phyloP scores from a whole-genome alignment of 1,284 basidiomycete species.

The Stereum hirsutum region DNA sequence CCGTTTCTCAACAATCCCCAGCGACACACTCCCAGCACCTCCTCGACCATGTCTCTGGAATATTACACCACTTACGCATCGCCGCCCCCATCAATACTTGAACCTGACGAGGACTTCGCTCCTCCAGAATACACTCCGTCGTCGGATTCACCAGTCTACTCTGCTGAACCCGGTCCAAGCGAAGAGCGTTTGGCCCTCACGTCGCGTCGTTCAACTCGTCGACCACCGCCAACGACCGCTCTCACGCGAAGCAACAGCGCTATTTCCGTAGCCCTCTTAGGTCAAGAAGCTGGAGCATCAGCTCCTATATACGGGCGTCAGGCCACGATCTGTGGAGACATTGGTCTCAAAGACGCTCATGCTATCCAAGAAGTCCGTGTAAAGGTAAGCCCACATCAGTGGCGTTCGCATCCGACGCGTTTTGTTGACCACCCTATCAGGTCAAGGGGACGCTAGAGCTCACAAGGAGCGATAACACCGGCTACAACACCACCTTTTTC shows the following conservation, averaged over 20 bases:
- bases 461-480: slow-evolving; percentile 28
- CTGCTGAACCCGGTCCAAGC: slow-evolving; percentile 15
- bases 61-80: too few relatives aligned
- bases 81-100: slow-evolving; percentile 2
- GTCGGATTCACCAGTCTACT: slow-evolving; percentile 16
- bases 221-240: slow-evolving; percentile 9
- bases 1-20: neutral
- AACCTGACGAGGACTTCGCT: too few relatives aligned
- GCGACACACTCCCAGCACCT: neutral
- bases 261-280: slow-evolving; percentile 14
- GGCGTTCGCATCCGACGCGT: too few relatives aligned
- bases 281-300: slow-evolving; percentile 13
- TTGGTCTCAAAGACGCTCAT: slow-evolving; percentile 11
- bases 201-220: slow-evolving; percentile 10
- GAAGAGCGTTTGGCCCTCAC: slow-evolving; percentile 19
- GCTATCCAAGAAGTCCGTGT: slow-evolving; percentile 11
- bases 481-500: slow-evolving; percentile 24
- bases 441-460: slow-evolving; percentile 41
- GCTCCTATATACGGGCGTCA: slow-evolving; percentile 16
- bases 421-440: slow-evolving; percentile 20
- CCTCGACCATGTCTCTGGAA: too few relatives aligned
- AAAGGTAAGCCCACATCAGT: too few relatives aligned
- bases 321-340: slow-evolving; percentile 12
- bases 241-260: slow-evolving; percentile 10
- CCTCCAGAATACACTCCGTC: slow-evolving; percentile 20